Percentiles rank a stretch among this genome's conserved stretches.
These are phyloP conservation scores for Ceraceosorus guamensis DNA, from an alignment of 1,284 basidiomycete genomes.

Conservation along the genomic window DNA sequence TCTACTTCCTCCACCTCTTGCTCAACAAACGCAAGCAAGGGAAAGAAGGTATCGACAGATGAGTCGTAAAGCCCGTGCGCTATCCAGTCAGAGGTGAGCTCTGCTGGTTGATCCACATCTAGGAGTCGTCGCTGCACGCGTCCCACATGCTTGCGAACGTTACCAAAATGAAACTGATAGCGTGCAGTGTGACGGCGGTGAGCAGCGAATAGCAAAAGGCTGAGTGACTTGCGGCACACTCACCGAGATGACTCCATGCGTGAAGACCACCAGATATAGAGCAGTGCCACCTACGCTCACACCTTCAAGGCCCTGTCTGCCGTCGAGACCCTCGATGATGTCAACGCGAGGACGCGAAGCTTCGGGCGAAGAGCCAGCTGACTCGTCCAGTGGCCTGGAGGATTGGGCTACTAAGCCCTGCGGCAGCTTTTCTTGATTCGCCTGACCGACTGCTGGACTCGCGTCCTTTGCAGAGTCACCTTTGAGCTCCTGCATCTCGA, in stretches of 20 bases:
- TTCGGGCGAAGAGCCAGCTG: too few species aligned
- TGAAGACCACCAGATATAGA: constrained; percentile 81
- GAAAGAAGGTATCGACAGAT: constrained; percentile 89
- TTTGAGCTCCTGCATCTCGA: constrained; percentile 22
- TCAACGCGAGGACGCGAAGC: constrained; percentile 48
- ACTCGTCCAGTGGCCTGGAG: too few species aligned
- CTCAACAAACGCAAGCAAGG: constrained; percentile 74
- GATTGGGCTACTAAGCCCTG: too few species aligned
- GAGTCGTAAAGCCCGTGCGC: constrained; percentile 88
- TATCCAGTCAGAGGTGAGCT: constrained; percentile 63
- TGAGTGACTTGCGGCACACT: too few species aligned
- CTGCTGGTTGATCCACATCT: constrained; percentile 38
- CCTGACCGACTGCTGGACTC: not conserved
- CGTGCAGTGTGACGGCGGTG: too few species aligned
- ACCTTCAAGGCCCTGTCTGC: constrained; percentile 57
- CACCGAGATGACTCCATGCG: constrained; percentile 81
- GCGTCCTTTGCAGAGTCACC: constrained; percentile 1
- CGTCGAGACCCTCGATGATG: constrained; percentile 56
- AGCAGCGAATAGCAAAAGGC: too few species aligned
- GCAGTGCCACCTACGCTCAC: constrained; percentile 69
- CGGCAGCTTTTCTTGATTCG: too few species aligned
- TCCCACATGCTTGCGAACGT: constrained; percentile 77
- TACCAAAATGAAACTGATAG: constrained; percentile 89
- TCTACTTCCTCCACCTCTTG: constrained; percentile 74
- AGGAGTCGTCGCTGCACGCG: constrained; percentile 66